Conservation (phyloP, 345 rosid species). For the Viola odorata region DNA sequence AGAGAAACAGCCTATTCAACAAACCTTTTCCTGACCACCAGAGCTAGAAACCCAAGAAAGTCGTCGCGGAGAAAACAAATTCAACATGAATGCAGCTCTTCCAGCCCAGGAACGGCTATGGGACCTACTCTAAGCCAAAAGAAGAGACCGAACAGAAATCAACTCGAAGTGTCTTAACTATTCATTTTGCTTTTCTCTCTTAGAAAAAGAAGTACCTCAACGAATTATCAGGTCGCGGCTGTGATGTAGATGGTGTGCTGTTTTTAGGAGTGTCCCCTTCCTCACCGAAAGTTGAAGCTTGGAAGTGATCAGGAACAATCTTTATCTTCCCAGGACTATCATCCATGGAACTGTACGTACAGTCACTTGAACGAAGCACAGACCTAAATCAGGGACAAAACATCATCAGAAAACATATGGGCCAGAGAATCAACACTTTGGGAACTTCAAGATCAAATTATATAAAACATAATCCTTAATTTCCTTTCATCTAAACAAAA, state of each 20-base stretch:
- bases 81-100: constrained; percentile 68
- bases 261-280: constrained; percentile 22
- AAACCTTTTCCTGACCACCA: constrained; percentile 75
- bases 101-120: constrained; percentile 34
- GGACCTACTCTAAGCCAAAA: constrained; percentile 58
- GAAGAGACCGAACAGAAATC: constrained; percentile 18
- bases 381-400: constrained; percentile 5
- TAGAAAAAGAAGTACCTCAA: constrained; percentile 31
- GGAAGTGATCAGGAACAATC: constrained; percentile 65
- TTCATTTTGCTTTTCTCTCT: not conserved
- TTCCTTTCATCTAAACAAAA: not conserved
- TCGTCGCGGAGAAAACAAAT: constrained; percentile 59
- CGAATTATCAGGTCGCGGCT: constrained; percentile 32
- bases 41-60: constrained; percentile 64
- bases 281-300: constrained; percentile 38
- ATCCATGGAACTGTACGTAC: constrained; percentile 52
- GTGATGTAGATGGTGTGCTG: constrained; percentile 37
- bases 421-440: not conserved
- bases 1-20: constrained; percentile 5
- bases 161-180: constrained; percentile 10
- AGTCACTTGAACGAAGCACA: constrained; percentile 9
- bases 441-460: not conserved
- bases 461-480: not conserved
- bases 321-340: constrained; percentile 58
- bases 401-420: not conserved